Conservation (phyloP, 176 grass and related monocot genomes). For the Carex myosuroides region DNA sequence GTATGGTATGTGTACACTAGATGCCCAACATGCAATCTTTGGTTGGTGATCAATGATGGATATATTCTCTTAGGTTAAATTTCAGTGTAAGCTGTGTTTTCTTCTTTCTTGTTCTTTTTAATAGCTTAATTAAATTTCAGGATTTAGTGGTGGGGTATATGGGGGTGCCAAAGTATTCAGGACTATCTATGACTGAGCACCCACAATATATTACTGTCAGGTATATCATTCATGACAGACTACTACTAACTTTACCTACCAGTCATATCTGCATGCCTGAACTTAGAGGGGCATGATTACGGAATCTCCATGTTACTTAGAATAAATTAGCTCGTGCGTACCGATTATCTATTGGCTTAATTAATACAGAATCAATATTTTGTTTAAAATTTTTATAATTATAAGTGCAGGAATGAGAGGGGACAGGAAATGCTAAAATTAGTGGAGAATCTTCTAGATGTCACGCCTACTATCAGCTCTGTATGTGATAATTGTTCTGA, state of each 20-base stretch:
- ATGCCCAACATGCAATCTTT: not conserved
- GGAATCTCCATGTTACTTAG: not conserved
- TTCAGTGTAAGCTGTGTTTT: not conserved
- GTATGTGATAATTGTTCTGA: conserved; percentile 27
- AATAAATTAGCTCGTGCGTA: not conserved
- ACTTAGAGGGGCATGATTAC: not conserved
- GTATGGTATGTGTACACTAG: not conserved
- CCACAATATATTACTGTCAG: conserved; percentile 97
- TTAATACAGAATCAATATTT: not conserved
- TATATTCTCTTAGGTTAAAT: not conserved
- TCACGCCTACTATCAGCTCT: conserved; percentile 67
- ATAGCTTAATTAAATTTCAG: conserved; percentile 27
- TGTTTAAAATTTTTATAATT: not conserved
- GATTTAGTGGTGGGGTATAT: conserved; percentile 98
- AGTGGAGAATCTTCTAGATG: conserved; percentile 64
- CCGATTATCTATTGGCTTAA: not conserved
- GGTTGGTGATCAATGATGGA: not conserved
- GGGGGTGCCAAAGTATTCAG: conserved; percentile 87
- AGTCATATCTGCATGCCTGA: not conserved
- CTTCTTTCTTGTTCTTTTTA: not conserved
- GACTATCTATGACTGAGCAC: conserved; percentile 81
- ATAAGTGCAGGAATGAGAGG: conserved; percentile 53
- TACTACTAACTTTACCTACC: not conserved
- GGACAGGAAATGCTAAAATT: conserved; percentile 84
- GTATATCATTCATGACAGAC: conserved; percentile 29